These are phyloP conservation scores for Cairneyella variabilis DNA, from an alignment of 495 filamentous ascomycete species.

Conservation along the genomic window DNA sequence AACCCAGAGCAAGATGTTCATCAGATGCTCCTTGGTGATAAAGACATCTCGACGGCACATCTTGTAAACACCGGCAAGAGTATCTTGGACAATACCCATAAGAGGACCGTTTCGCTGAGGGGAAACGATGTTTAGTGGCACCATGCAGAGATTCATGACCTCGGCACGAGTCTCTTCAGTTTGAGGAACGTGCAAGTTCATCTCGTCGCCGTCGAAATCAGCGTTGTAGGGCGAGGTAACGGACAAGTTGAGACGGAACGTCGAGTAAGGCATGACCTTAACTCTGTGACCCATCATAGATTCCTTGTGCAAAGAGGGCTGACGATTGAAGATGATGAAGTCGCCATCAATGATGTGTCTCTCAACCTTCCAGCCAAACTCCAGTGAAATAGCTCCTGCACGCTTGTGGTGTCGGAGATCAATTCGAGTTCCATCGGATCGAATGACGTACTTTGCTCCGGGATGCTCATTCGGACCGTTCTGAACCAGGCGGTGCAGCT, in stretches of 20 bases:
- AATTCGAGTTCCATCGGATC: slow-evolving; percentile 85
- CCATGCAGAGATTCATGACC: slow-evolving; percentile 88
- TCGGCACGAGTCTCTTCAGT: slow-evolving; percentile 94
- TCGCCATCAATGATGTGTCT: slow-evolving; percentile 93
- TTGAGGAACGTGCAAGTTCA: slow-evolving; percentile 99
- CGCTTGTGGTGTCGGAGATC: slow-evolving; percentile 89
- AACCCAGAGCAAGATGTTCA: slow-evolving; percentile 95
- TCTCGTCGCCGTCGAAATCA: slow-evolving; percentile 99
- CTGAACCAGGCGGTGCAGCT: slow-evolving; percentile 79
- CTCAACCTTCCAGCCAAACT: slow-evolving; percentile 98
- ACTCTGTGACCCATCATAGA: slow-evolving; percentile 99
- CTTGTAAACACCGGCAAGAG: slow-evolving; percentile 94
- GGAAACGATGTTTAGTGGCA: slow-evolving; percentile 95
- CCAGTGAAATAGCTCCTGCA: slow-evolving; percentile 73
- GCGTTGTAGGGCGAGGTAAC: slow-evolving; percentile 99
- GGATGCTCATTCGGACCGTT: slow-evolving; percentile 94
- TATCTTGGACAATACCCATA: slow-evolving; percentile 99
- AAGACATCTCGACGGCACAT: slow-evolving; percentile 91
- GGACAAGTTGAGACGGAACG: slow-evolving; percentile 93
- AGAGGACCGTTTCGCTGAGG: slow-evolving; percentile 94
- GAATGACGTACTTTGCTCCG: slow-evolving; percentile 91
- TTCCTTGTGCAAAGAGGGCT: slow-evolving; percentile 97
- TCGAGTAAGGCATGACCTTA: slow-evolving; percentile 97
- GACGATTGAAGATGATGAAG: slow-evolving; percentile 98
- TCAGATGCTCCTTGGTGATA: slow-evolving; percentile 81